phyloP scores from a whole-genome alignment of 2,329 filamentous ascomycete genomes.

The Epichloe elymi region DNA sequence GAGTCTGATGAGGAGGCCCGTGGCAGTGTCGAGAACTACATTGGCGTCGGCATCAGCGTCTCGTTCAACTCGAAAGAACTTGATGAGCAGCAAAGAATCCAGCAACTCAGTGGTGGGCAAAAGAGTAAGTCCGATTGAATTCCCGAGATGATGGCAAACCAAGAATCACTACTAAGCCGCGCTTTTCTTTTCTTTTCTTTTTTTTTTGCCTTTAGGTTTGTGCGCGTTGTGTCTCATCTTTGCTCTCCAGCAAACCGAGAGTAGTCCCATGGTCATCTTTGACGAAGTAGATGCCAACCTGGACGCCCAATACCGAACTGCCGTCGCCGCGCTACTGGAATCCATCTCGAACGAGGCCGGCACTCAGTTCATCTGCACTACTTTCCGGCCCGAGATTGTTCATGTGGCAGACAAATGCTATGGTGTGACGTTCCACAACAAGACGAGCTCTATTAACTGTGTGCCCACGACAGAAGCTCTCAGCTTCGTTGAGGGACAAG shows the following conservation, averaged over 20 bases:
- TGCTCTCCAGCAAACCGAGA: slow-evolving; percentile 95
- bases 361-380: slow-evolving; percentile 93
- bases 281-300: slow-evolving; percentile 98
- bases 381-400: slow-evolving; percentile 93
- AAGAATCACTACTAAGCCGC: too few relatives aligned
- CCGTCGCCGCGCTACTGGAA: slow-evolving; percentile 79
- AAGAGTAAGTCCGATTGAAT: slow-evolving; percentile 55
- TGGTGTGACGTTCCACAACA: slow-evolving; percentile 84
- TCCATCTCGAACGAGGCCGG: slow-evolving; percentile 56
- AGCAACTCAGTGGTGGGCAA: slow-evolving; percentile 92
- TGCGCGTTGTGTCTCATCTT: slow-evolving; percentile 97
- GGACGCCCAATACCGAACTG: slow-evolving; percentile 93
- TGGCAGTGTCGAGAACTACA: slow-evolving; percentile 81
- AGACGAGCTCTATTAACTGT: slow-evolving; percentile 88
- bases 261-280: slow-evolving; percentile 96
- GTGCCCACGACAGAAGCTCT: slow-evolving; percentile 78
- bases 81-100: slow-evolving; percentile 94
- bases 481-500: slow-evolving; percentile 84
- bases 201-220: slow-evolving; percentile 43
- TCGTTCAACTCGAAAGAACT: slow-evolving; percentile 95
- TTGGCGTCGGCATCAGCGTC: slow-evolving; percentile 89
- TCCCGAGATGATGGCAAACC: too few relatives aligned
- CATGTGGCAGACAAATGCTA: slow-evolving; percentile 95
- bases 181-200: background rate
- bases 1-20: slow-evolving; percentile 59